Base-by-base conservation (phyloP, 805 yeast genomes). In the Candida rishiriensis region DNA sequence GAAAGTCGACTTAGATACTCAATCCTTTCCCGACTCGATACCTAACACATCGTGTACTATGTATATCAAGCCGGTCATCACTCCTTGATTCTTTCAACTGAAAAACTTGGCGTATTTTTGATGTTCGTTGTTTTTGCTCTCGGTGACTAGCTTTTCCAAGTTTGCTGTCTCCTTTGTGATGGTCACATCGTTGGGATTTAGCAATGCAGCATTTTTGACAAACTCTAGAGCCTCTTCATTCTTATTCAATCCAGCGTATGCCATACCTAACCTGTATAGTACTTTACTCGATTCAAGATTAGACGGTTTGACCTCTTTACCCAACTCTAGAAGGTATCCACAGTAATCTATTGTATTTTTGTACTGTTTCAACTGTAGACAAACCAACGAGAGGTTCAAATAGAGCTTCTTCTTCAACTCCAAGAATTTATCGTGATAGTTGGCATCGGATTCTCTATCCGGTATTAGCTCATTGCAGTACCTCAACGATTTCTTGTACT, bases 391-490 rank as follows among this genome's bases (percentile, higher is more conserved):
- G n/a, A 85, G 51, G 53, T 86, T 86, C 49, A 78, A 62, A 51
- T 74, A 79, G 8, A 76, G 39, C 10, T 70, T 73, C 61, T 72
- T 75, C 54, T 76, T 77, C 50, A 77, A 57, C 3, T 70, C 75
- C 31, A 66, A 54, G 57, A 81, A 85, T 50, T 76, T 74, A 4
- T 53, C 51, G 51, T 65, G 71, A 62, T 73, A 68, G 16, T 74
- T 76, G 12, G 79, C 74, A 52, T 82, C 83, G 26, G 73, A 73
- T 37, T 82, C 89, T 30, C 65, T 64, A 54, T 85, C 93, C 0
- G 95, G 93, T 13, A 82, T 70, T 51, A 74, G 77, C 61, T 84
- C 91, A 69, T 81, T 80, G 30, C 83, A 75, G 53, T 85, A 86
- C 46, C 88, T 68, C 42, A 84, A 60, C 10, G 88, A 72, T 59